Evolutionary conservation across 306 rosid species (phyloP), one percentile per base, ranked within the genome.

Genomic region (Begonia masoniana): DNA sequence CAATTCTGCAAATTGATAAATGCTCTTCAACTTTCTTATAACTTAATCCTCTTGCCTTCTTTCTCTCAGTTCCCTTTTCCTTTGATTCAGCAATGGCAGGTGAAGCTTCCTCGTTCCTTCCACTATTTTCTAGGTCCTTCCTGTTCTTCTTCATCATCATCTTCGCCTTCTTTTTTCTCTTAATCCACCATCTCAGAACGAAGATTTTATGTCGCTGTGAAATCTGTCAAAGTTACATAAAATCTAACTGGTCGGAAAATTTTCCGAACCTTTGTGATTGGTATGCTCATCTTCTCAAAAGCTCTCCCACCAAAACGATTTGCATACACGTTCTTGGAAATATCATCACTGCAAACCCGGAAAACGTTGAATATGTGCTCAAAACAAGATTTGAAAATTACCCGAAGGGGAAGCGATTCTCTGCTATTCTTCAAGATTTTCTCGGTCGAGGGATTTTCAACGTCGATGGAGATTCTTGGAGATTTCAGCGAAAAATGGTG

Each of bases 381-480:
- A 86, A 77, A 10, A 82, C 93, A 0, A 73, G 69, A 5, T 86
- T 86, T 36, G 57, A 82, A 13, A 86, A 86, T 15, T 86, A 51
- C 74, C 95, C 95, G 6, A 86, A 86, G 57, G 95, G 95, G 3
- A 86, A 77, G 48, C 51, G 69, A 9, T 86, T 86, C 61, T 77
- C 93, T 24, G 4, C 65, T 17, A 82, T 86, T 72, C 66, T 86
- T 10, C 88, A 78, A 26, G 93, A 86, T 52, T 82, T 86, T 66
- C 63, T 86, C 3, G 95, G 95, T 1, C 71, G 75, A 7, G 95
- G 95, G 0, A 86, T 86, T 14, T 86, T 86, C 83, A 86, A 86
- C 79, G 93, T 80, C 31, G 95, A 86, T 50, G 95, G 95, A 4
- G 80, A 86, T 1, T 35, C 23, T 2, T 85, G 95, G 95, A 68